These are phyloP conservation scores for Microbotryomycetes sp. DNA, from an alignment of 1,284 basidiomycete genomes.

Conservation along the genomic window DNA sequence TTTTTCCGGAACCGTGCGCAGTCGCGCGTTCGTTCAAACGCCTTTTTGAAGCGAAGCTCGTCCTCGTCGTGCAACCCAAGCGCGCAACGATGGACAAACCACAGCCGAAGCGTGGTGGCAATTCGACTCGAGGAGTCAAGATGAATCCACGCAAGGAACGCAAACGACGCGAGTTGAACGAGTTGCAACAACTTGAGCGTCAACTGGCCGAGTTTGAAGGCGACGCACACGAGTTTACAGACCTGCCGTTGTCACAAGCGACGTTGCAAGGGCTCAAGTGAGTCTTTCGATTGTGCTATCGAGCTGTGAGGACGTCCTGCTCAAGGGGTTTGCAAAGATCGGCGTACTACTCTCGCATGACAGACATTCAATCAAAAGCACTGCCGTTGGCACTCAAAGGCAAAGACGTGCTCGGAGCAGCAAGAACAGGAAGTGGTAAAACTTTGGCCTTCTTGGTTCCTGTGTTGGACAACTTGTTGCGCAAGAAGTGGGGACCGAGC, in stretches of 20 bases:
- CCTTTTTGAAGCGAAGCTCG: no score
- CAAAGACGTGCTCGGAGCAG: conserved; percentile 67
- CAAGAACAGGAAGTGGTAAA: conserved; percentile 74
- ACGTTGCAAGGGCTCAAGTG: conserved; percentile 48
- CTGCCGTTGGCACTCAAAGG: conserved; percentile 60
- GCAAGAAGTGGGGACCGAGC: conserved; percentile 67
- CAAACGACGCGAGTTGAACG: conserved; percentile 4
- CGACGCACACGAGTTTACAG: conserved; percentile 35
- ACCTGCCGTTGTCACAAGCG: conserved; percentile 40
- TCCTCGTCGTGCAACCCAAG: no score
- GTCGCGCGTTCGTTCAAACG: no score
- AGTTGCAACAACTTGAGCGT: conserved; percentile 11
- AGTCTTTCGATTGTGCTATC: background rate
- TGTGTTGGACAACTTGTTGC: conserved; percentile 64
- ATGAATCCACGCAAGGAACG: background rate
- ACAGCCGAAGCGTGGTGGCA: background rate
- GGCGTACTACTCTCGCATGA: conserved; percentile 76
- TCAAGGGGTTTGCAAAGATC: conserved; percentile 55
- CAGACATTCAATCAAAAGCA: conserved; percentile 66
- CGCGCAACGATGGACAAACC: background rate
- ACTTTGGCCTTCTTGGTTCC: conserved; percentile 76
- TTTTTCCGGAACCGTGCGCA: no score
- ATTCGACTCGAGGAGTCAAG: background rate
- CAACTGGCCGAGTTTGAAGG: conserved; percentile 8
- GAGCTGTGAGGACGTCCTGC: background rate